A percentile compares a stretch with the other conserved stretches of the same genome.
phyloP scores from a whole-genome alignment of 2,329 filamentous ascomycete genomes.

The Calycina herbarum region DNA sequence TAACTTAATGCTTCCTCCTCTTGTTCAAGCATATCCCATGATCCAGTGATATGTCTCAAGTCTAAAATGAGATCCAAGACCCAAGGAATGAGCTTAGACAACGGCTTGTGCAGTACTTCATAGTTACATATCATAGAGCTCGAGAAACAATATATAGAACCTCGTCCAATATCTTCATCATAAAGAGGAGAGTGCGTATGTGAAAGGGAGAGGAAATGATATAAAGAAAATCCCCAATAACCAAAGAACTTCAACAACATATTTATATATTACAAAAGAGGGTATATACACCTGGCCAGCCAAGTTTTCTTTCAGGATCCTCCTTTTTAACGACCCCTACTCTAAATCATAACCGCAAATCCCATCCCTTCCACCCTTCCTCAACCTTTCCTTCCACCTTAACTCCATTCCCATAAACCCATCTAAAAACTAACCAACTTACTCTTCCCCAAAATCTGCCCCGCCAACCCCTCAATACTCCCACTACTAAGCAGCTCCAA shows the following conservation, averaged over 20 bases:
- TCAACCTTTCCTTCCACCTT: neutral
- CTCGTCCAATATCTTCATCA: too few species aligned
- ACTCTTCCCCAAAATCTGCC: constrained; percentile 48
- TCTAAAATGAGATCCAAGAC: too few species aligned
- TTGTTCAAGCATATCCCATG: too few species aligned
- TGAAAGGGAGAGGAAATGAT: too few species aligned
- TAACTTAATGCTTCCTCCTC: too few species aligned
- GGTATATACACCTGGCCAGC: constrained; percentile 5
- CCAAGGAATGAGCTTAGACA: too few species aligned
- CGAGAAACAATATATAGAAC: too few species aligned
- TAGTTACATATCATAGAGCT: too few species aligned
- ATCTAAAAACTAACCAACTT: constrained; percentile 30
- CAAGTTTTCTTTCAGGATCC: neutral
- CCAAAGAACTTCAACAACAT: neutral
- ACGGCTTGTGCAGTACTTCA: too few species aligned
- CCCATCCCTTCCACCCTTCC: neutral
- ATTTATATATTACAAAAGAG: neutral
- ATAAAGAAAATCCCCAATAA: neutral
- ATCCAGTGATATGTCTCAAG: too few species aligned
- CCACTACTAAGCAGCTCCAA: constrained; percentile 55
- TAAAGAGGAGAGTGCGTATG: too few species aligned
- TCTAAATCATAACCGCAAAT: neutral
- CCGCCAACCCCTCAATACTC: constrained; percentile 49
- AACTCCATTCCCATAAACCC: neutral
- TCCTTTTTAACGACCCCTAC: too few species aligned